Base-by-base conservation (phyloP, 768 basidiomycete genomes). In the Boletus barrowsii region DNA sequence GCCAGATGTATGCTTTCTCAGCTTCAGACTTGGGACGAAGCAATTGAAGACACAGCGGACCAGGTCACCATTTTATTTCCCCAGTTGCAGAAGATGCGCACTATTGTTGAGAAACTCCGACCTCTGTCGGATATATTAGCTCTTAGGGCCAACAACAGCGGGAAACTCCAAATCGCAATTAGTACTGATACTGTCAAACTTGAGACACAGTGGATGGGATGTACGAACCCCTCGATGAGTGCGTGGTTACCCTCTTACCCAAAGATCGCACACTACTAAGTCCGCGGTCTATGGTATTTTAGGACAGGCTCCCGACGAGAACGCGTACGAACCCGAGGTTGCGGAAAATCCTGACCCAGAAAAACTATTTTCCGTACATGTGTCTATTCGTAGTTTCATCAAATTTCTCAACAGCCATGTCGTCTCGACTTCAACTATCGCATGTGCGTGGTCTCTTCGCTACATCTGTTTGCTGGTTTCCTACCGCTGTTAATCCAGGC, bases 361-460 rank as follows among this genome's bases (percentile, higher is more conserved):
- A 20, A 70, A 83, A 52, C 66, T 88, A 47, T 84, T 82, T 64
- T 77, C 79, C 1, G 88, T 90, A 3, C 76, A 85, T 14, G 75
- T 94, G 7, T 87, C 88, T 10, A 79, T 85, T 15, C 81, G 80
- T 44, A 87, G 87, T 62, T 87, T 94, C 64, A 75, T 87, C 64
- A 90, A 89, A 66, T 93, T 94, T 67, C 74, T 94, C 57, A 86
- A 80, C 60, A 84, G 85, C 51, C 87, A 93, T 66, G 80, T 86
- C 24, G 84, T 94, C 30, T 90, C 88, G 4, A 87, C 84, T 0
- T 87, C 88, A 3, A 92, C 91, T 0, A 92, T 95, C 55, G 90
- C 89, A 32, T 89, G 92, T 91, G 60, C 42, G 88, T 75, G 17
- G 24, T n/a, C 17, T 42, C 53, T 41, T 30, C 8, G 10, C 10